Conservation (phyloP, 306 rosid species). For the Sicyos edulis region DNA sequence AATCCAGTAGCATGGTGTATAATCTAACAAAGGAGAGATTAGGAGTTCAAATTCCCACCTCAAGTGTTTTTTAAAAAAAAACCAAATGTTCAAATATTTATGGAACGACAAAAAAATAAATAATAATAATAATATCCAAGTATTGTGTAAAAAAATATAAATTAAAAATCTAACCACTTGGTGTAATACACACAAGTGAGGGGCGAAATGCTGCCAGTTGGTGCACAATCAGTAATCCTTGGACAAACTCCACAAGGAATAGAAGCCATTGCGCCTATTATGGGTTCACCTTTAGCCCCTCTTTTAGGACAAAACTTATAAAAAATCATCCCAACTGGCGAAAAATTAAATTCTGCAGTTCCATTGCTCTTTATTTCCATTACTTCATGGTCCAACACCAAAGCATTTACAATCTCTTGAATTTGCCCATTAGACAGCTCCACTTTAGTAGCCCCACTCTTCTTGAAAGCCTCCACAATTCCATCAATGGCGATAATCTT, state of each 20-base stretch:
- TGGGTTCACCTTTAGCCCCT: constrained; percentile 36
- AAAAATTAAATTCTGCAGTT: constrained; percentile 43
- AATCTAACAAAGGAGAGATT: too few species aligned
- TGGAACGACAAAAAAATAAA: too few species aligned
- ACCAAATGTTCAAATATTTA: too few species aligned
- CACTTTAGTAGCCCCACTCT: constrained; percentile 24
- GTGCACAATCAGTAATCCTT: constrained; percentile 44
- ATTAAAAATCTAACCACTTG: constrained; percentile 63
- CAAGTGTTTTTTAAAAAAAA: too few species aligned
- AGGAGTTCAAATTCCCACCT: too few species aligned
- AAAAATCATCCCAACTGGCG: constrained; percentile 54
- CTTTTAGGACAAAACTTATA: constrained; percentile 46
- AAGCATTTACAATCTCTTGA: constrained; percentile 45
- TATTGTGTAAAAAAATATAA: not conserved
- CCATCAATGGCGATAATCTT: constrained; percentile 45
- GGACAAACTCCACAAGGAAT: constrained; percentile 82
- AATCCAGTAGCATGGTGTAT: too few species aligned
- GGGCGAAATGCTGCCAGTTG: constrained; percentile 60
- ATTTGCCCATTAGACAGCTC: constrained; percentile 37
- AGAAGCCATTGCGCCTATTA: constrained; percentile 44
- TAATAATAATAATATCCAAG: too few species aligned
- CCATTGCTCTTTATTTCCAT: constrained; percentile 57
- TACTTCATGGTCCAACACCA: constrained; percentile 58
- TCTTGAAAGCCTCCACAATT: constrained; percentile 30
- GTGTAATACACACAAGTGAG: constrained; percentile 48